Base-by-base conservation (phyloP, 768 basidiomycete genomes). In the Sistotremastrum suecicum region DNA sequence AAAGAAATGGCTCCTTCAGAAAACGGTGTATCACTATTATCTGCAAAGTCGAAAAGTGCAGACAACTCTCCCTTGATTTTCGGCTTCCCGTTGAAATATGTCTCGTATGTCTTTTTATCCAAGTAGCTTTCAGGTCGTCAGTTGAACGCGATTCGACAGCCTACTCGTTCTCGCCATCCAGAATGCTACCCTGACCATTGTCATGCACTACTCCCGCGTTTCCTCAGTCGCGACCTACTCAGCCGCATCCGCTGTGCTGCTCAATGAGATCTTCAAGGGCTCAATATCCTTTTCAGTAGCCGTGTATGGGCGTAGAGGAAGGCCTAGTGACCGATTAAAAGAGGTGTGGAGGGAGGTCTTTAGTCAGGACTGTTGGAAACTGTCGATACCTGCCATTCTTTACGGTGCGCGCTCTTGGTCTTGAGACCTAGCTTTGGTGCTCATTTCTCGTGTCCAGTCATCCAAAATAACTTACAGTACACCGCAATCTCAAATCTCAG, bases 191-290 rank as follows among this genome's bases (percentile, higher is more conserved):
- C 60, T 98, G 46, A 85, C 89, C 34, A 76, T 98, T 61, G 83
- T 97, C 60, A 92, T 98, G 86, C 91, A 95, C 67, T 87, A 94
- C 63, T 95, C 94, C 36, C 79, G 91, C 51, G 80, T 87, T 44
- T 81, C 84, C 7, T 75, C 78, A 11, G 70, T 85, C 2, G 75
- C 84, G 0, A 71, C 80, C 2, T 98, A 97, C 62, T 92, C 86
- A 34, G 85, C 94, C n/a, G 88, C 89, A 8, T 78, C 86, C 5
- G 92, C 92, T 42, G 92, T 98, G 31, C 74, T 98, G 34, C 73
- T 95, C 65, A 92, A 86, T 66, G 94, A 98, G 64, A 74, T 97
- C 40, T 69, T 97, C 52, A 98, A 98, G 63, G 87, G 89, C 44
- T 65, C 72, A 39, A 90, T 98, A 54, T 95, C 92, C 5, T 66